Evolutionary conservation across 805 yeast genomes (phyloP), one percentile per base, ranked within the genome.

Genomic region (Candida railenensis): DNA sequence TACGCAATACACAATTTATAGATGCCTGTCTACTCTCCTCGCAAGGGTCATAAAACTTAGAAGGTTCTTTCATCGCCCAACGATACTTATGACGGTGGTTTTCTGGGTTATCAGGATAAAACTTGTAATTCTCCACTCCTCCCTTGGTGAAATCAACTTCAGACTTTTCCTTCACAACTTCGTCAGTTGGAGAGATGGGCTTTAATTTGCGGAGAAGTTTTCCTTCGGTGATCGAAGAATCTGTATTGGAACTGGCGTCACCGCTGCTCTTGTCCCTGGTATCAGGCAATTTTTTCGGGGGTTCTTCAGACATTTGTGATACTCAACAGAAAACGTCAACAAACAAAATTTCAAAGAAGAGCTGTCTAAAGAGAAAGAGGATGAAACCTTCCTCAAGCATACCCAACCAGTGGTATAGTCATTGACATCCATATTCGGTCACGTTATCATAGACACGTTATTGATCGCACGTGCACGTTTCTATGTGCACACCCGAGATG

Each of bases 11-110:
- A 58, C 99, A 92, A 53, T 79, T 80, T 53, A 90, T 72, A 38
- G 96, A 87, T 82, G 96, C 92, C 61, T 82, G 83, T 8, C 97
- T 77, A 33, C 94, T 83, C 58, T 90, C 94, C 40, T 83, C 86
- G 65, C 99, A 92, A 0, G 99, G 99, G 61, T 92, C 97, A 58
- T 86, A 92, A 64, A 76, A 94, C 61, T 86, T 81, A 4, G 96
- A 84, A 3, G 95, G 85, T 30, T 80, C 91, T 57, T 92, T 91
- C 63, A 80, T 68, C 1, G 82, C 73, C 73, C 90, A 90, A 48
- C 81, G 73, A 51, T 78, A 78, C 58, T 82, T 83, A 61, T 88
- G 91, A 21, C 80, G 67, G 44, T 80, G 77, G 34, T 83, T 80
- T 7, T 86, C 82, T 20, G 98, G 98, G 45, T 83, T 82, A 53